Evolutionary conservation across 1,139 yeast species (phyloP).

Genomic region (Ogataea hybrid): DNA sequence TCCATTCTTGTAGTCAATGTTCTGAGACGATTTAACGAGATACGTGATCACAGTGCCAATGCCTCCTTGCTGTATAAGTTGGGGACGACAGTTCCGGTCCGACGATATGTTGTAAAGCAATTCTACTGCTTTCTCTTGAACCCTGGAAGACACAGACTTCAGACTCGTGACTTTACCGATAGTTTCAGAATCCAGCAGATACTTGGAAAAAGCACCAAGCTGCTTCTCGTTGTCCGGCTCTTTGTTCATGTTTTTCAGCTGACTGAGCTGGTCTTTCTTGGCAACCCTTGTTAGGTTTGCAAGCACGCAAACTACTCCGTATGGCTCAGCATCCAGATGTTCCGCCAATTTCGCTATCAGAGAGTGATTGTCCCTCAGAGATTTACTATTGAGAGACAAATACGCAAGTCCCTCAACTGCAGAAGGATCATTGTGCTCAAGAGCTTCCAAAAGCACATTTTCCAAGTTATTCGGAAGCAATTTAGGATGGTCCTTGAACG

Average conservation of each 20-base stretch:
- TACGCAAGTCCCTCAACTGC: slow-evolving; percentile 48
- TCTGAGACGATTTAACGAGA: slow-evolving; percentile 36
- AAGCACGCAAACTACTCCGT: slow-evolving; percentile 41
- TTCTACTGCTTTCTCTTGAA: slow-evolving; percentile 22
- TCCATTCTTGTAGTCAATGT: slow-evolving; percentile 23
- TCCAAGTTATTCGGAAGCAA: slow-evolving; percentile 28
- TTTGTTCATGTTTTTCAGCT: slow-evolving; percentile 30
- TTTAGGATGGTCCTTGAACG: slow-evolving; percentile 26
- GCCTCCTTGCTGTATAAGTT: slow-evolving; percentile 47
- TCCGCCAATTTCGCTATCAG: slow-evolving; percentile 23
- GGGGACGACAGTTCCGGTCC: slow-evolving; percentile 32
- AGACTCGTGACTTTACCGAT: slow-evolving; percentile 11
- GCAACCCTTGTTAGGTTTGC: slow-evolving; percentile 39
- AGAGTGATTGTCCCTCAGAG: slow-evolving; percentile 36
- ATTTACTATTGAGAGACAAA: slow-evolving; percentile 38
- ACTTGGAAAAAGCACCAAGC: slow-evolving; percentile 20
- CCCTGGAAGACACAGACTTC: slow-evolving; percentile 6
- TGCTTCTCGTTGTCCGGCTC: slow-evolving; percentile 28
- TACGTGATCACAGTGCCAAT: slow-evolving; percentile 39
- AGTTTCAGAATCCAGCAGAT: slow-evolving; percentile 11
- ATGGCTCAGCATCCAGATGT: slow-evolving; percentile 18
- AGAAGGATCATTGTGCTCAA: not conserved
- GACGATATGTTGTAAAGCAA: slow-evolving; percentile 24
- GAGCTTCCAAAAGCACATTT: slow-evolving; percentile 26
- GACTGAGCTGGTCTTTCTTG: slow-evolving; percentile 27